Evolutionary conservation across 1,139 yeast genomes (phyloP).

Genomic region (Candida sojae): DNA sequence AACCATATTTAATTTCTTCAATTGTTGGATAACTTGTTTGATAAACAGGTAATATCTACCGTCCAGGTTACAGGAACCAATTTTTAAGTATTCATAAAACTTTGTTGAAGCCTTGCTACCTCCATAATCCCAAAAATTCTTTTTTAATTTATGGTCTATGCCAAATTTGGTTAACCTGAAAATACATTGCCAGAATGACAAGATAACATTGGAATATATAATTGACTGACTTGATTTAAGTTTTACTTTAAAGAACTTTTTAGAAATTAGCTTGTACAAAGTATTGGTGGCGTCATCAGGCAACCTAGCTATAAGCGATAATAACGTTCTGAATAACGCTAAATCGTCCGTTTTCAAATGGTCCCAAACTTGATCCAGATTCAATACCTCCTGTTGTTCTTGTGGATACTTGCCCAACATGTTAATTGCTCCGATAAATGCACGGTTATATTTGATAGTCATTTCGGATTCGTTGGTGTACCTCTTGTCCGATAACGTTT

Average conservation of each 20-base stretch:
- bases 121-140: conserved; percentile 56
- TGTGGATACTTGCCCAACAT: conserved; percentile 45
- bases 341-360: conserved; percentile 42
- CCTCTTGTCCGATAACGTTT: conserved; percentile 74
- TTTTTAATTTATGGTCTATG: conserved; percentile 30
- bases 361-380: conserved; percentile 48
- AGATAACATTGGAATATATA: conserved; percentile 44
- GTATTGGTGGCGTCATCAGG: conserved; percentile 2
- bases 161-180: conserved; percentile 39
- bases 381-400: conserved; percentile 23
- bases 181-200: conserved; percentile 53
- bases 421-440: conserved; percentile 52
- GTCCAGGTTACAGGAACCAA: conserved; percentile 57
- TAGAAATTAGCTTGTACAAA: conserved; percentile 14
- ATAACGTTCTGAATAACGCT: conserved; percentile 47
- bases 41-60: conserved; percentile 45
- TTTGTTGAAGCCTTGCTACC: conserved; percentile 41
- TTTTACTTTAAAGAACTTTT: conserved; percentile 49
- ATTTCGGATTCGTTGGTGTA: conserved; percentile 70
- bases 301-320: conserved; percentile 30
- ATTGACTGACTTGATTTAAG: conserved; percentile 31
- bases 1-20: conserved; percentile 3
- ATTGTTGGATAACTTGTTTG: conserved; percentile 2
- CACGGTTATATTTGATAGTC: conserved; percentile 63
- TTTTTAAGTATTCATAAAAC: conserved; percentile 43